phyloP scores from a whole-genome alignment of 2,329 filamentous ascomycete genomes.

The Fusarium pilosicola region DNA sequence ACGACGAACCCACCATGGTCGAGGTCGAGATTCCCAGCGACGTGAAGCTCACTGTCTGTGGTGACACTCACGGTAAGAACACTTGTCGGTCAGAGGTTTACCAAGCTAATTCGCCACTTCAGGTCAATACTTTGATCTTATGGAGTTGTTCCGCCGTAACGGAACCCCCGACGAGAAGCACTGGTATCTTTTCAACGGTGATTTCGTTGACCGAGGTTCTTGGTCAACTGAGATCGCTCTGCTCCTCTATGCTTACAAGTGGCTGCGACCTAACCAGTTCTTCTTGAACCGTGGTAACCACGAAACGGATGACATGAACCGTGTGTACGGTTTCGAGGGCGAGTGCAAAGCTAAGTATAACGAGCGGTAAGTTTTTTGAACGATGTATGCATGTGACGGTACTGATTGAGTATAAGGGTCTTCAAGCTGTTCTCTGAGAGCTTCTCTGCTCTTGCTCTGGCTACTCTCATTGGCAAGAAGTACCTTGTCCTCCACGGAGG shows the following conservation, averaged over 20 bases:
- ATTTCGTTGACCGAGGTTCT: constrained; percentile 96
- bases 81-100: background rate
- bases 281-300: constrained; percentile 99
- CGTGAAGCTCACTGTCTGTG: constrained; percentile 89
- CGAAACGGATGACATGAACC: constrained; percentile 99
- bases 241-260: constrained; percentile 95
- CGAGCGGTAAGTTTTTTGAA: constrained; percentile 65
- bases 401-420: constrained; percentile 59
- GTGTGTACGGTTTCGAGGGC: constrained; percentile 97
- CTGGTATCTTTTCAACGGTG: constrained; percentile 96
- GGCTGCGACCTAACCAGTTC: constrained; percentile 86
- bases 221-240: constrained; percentile 99
- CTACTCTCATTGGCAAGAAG: constrained; percentile 89
- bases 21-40: constrained; percentile 85
- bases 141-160: constrained; percentile 95
- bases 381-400: background rate
- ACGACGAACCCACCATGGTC: constrained; percentile 96
- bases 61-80: constrained; percentile 88
- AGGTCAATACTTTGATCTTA: constrained; percentile 97
- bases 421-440: constrained; percentile 99
- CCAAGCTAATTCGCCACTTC: constrained; percentile 34
- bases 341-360: constrained; percentile 99
- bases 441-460: constrained; percentile 92
- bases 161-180: constrained; percentile 86
- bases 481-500: constrained; percentile 94